Evolutionary conservation across 371 early-diverging fungal genomes (phyloP), one percentile per base, ranked within the genome.

Genomic region (Mucor plumbeus): DNA sequence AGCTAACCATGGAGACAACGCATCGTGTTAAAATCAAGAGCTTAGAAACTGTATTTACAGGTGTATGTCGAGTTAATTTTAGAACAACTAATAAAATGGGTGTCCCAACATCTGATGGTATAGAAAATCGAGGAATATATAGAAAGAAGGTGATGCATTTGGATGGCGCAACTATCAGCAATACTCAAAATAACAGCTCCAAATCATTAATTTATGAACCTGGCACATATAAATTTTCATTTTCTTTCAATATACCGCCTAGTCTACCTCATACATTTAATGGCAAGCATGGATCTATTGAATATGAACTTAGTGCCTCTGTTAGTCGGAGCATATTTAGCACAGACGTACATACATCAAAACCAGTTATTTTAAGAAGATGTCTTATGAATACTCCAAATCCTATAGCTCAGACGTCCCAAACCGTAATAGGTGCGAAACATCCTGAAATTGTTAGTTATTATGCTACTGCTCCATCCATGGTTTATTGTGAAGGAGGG

Each of bases 401-500:
- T 17, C 47, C 67, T 4, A 14, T 63, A 0, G 41, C 61, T 13
- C 21, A 5, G 1, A n/a, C 36, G 0, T n/a, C 58, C 3, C 56
- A 67, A 56, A 41, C 56, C 11, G 36, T 68, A 0, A 19, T 56
- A 34, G 72, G 72, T 0, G 34, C 17, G 1, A 63, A 39, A 59
- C 21, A 63, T 34, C 39, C 63, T 11, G 54, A 68, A 0, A 55
- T 68, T 39, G 53, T 69, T 14, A 44, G 48, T 1, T 72, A 72
- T 58, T 56, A 61, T 6, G 74, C 70, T n/a, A 70, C 67, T 10
- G 67, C 74, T 11, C 74, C 74, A 0, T 55, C 58, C 15, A 74
- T 74, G 70, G 67, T 67, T 7, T 74, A 70, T 38, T 48, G 64
- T 53, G 74, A 74, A 43, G 74, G 74, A 36, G 74, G 74, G 1